Conservation (phyloP, 345 rosid genomes). For the Stellera chamaejasme region DNA sequence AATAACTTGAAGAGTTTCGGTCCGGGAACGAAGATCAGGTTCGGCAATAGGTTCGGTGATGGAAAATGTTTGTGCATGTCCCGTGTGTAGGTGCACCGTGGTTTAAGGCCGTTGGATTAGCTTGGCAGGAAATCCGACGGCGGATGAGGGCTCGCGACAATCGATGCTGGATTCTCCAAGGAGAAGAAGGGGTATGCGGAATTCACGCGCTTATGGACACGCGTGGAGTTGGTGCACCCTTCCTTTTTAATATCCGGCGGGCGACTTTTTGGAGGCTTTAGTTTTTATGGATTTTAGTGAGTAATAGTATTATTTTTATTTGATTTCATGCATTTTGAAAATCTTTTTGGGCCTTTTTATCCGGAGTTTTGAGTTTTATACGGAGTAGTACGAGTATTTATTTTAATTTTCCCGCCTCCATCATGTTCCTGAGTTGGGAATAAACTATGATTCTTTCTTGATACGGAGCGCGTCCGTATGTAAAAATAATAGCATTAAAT, state of each 20-base stretch:
- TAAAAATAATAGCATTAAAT: too few relatives aligned
- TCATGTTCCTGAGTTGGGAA: too few relatives aligned
- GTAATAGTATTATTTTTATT: too few relatives aligned
- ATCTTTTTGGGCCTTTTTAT: too few relatives aligned
- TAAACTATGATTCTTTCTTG: too few relatives aligned
- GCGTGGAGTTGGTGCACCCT: conserved; percentile 16
- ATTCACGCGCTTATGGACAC: conserved; percentile 36
- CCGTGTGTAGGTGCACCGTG: background rate
- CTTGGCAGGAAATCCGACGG: too few relatives aligned
- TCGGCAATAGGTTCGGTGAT: conserved; percentile 19
- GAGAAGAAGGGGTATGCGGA: conserved; percentile 11
- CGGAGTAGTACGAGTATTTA: too few relatives aligned
- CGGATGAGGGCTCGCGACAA: background rate
- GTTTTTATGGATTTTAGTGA: background rate
- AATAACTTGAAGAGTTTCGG: background rate
- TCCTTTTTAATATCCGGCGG: background rate
- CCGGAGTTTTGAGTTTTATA: too few relatives aligned
- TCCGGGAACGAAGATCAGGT: conserved; percentile 17
- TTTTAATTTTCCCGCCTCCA: too few relatives aligned
- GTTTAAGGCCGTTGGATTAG: conserved; percentile 9
- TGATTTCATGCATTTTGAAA: too few relatives aligned
- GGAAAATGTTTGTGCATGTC: background rate
- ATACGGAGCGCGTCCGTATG: too few relatives aligned
- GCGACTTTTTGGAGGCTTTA: background rate
- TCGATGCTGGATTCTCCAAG: conserved; percentile 14